Conservation (phyloP, 2,329 filamentous ascomycete species). For the Fusarium tupiense region DNA sequence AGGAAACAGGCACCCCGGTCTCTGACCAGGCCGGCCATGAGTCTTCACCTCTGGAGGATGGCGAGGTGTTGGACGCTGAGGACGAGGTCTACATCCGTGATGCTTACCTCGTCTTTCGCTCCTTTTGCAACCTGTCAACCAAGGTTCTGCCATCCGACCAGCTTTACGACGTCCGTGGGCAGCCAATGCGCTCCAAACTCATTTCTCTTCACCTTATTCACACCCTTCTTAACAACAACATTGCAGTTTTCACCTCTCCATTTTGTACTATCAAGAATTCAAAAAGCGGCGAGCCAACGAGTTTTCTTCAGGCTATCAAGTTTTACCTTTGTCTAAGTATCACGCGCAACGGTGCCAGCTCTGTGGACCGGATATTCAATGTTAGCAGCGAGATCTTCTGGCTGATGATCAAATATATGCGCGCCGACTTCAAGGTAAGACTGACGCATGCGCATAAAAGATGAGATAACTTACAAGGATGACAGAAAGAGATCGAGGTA, state of each 20-base stretch:
- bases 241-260: constrained; percentile 88
- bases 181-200: constrained; percentile 97
- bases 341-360: constrained; percentile 94
- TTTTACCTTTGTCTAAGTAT: constrained; percentile 96
- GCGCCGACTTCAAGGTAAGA: constrained; percentile 87
- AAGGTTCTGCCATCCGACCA: constrained; percentile 91
- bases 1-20: constrained; percentile 54
- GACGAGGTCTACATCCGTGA: constrained; percentile 98
- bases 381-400: constrained; percentile 98
- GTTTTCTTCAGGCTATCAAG: constrained; percentile 93
- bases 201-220: constrained; percentile 96
- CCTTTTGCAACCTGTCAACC: constrained; percentile 96
- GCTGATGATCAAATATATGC: constrained; percentile 94
- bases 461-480: constrained; percentile 39
- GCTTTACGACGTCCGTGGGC: constrained; percentile 89
- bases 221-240: constrained; percentile 93
- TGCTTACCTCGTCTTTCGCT: constrained; percentile 95
- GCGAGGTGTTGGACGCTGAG: constrained; percentile 73
- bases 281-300: constrained; percentile 86
- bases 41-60: constrained; percentile 62
- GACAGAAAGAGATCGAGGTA: constrained; percentile 93
- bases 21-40: constrained; percentile 67
- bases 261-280: constrained; percentile 92
- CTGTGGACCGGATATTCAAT: constrained; percentile 90
- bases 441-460: background rate